Evolutionary conservation across 805 yeast species (phyloP), one percentile per base, ranked within the genome.

Genomic region (Grigorovia yakushimaensis): DNA sequence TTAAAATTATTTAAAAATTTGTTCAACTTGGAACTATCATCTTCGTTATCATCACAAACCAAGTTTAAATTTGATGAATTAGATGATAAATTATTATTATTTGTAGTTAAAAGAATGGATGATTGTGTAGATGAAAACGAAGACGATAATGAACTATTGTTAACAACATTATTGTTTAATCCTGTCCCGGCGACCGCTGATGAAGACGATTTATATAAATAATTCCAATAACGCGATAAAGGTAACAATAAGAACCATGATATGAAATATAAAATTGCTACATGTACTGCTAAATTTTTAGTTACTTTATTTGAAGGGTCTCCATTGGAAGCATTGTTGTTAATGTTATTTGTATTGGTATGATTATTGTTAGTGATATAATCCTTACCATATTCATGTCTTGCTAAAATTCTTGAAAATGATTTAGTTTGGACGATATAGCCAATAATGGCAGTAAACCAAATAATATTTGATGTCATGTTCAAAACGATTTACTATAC

Each of bases 401-500:
- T 37, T 22, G 50, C 47, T 15, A 51, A 56, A 9, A 62, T 50
- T 20, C 52, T 46, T 8, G 62, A 56, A 43, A 62, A 47, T 23
- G 56, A 52, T 43, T 53, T 57, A 3, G 64, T 62, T 46, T 62
- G 66, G 4, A 61, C 46, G 17, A 60, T 60, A 42, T 62, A 62
- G 30, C 60, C 54, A 30, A 54, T 46, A 10, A 61, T 57, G 2
- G 56, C 56, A 10, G 52, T 47, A 17, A 60, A 44, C 67, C 67
- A 62, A 17, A 50, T 47, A 4, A 47, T 30, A 23, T 43, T 51
- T 19, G 47, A 39, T 18, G 49, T 41, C 52, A 53, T 49, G 38
- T 17, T 23, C 4, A 33, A 11, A 33, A 15, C 7, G 17, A 27
- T 27, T 3, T 27, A 27, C 15, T 27, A 10, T 27, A 27, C 15